A percentile compares a stretch with the other conserved stretches of the same genome.
Conservation (phyloP, 345 rosid genomes). For the Populus deltoides region DNA sequence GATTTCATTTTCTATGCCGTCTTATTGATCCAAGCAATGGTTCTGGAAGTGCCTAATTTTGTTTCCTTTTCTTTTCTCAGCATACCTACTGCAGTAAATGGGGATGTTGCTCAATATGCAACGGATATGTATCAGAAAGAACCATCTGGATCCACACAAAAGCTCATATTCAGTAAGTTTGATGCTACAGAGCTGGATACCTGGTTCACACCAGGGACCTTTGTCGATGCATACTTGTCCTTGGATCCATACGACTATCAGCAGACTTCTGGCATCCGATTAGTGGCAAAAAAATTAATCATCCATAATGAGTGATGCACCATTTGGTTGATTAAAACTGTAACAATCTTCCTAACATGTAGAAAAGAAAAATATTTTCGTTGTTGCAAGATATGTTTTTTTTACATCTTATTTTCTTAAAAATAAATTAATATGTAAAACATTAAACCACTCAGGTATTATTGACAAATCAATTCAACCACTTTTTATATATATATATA, state of each 20-base stretch:
- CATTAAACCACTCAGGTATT: too few species aligned
- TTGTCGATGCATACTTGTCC: constrained; percentile 62
- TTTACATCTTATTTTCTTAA: too few species aligned
- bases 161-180: constrained; percentile 47
- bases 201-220: constrained; percentile 41
- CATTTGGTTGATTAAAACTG: too few species aligned
- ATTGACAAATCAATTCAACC: too few species aligned
- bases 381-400: too few species aligned
- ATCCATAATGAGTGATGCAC: constrained; percentile 22
- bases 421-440: too few species aligned
- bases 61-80: constrained; percentile 31
- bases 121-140: constrained; percentile 66
- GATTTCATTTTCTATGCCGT: not conserved
- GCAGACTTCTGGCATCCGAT: constrained; percentile 66
- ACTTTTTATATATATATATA: too few species aligned
- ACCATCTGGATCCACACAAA: constrained; percentile 45
- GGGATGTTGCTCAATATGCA: constrained; percentile 43
- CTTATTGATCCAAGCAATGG: not conserved
- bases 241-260: constrained; percentile 72
- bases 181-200: constrained; percentile 48
- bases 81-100: constrained; percentile 50
- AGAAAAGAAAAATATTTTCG: too few species aligned
- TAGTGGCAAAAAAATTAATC: constrained; percentile 59
- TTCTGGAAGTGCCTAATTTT: not conserved
- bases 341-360: too few species aligned